Conservation (phyloP, 192 early-diverging fungal genomes). For the Backusella tarrabulga region DNA sequence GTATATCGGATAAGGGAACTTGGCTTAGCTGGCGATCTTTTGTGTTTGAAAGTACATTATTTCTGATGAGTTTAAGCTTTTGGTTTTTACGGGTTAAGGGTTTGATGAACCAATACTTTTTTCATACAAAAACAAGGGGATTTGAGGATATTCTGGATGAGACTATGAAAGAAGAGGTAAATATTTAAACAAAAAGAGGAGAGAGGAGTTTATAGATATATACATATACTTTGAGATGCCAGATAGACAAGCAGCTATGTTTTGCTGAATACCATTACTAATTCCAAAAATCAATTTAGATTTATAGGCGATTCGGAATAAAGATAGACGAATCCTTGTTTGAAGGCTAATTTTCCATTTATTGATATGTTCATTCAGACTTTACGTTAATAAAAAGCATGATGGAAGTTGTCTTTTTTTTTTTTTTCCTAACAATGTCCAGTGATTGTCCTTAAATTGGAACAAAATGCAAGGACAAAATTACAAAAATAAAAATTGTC, state of each 20-base stretch:
- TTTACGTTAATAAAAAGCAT: not conserved
- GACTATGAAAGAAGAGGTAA: conserved; percentile 54
- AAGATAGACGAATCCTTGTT: conserved; percentile 74
- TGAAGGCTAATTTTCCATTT: conserved; percentile 48
- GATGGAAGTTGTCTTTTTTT: no score
- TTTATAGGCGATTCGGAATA: conserved; percentile 79
- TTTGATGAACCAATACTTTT: conserved; percentile 33
- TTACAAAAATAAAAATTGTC: no score
- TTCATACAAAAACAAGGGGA: conserved; percentile 40
- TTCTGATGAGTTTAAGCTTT: conserved; percentile 60
- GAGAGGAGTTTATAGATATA: not conserved
- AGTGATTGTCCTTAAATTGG: no score
- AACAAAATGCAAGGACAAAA: no score
- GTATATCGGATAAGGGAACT: conserved; percentile 28
- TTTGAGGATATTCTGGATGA: conserved; percentile 81
- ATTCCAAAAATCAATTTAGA: conserved; percentile 2
- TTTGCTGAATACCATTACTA: not conserved
- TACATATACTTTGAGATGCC: no score
- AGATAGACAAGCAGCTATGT: not conserved
- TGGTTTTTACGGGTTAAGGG: conserved; percentile 47
- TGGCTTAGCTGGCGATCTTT: conserved; percentile 18
- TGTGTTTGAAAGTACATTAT: conserved; percentile 58
- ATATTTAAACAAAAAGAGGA: not conserved
- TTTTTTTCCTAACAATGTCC: no score
- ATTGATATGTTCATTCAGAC: not conserved